A percentile compares a stretch with the other conserved stretches of the same genome.
These are phyloP conservation scores for Hansfordia pulvinata DNA, from an alignment of 2,329 filamentous ascomycete genomes.

Conservation along the genomic window DNA sequence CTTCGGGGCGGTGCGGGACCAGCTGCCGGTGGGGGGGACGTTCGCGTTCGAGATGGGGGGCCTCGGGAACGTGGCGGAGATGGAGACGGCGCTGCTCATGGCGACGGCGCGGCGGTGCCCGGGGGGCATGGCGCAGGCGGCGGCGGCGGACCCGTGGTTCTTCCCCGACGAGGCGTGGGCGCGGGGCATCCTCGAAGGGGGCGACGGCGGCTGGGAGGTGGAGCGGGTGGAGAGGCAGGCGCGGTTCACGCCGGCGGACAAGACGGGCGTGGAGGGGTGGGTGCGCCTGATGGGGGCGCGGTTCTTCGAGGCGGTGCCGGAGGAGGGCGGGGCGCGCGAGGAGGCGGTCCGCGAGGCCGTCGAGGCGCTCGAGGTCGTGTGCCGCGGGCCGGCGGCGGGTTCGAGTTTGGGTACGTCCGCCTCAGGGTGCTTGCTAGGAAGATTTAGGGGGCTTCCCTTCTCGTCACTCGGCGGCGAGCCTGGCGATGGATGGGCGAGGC, in stretches of 20 bases:
- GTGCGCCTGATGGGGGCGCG: conserved; percentile 46
- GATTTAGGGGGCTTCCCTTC: conserved; percentile 5
- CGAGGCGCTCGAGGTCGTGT: conserved; percentile 38
- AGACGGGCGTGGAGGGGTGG: conserved; percentile 52
- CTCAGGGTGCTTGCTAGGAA: conserved; percentile 33
- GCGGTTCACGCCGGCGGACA: conserved; percentile 44
- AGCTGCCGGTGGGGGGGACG: conserved; percentile 38
- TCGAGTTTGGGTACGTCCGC: conserved; percentile 39
- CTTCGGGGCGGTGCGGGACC: conserved; percentile 35
- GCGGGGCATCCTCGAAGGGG: conserved; percentile 22
- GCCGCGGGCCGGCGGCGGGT: conserved; percentile 43
- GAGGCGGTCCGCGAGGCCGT: conserved; percentile 37
- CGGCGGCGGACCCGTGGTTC: conserved; percentile 51
- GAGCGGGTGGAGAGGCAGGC: conserved; percentile 48
- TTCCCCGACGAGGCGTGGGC: conserved; percentile 55
- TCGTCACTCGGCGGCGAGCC: conserved; percentile 1
- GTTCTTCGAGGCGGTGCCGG: conserved; percentile 39
- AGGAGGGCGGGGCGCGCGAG: conserved; percentile 33
- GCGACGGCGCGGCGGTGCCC: conserved; percentile 31
- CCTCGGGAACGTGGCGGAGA: conserved; percentile 52
- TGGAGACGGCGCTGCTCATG: conserved; percentile 41
- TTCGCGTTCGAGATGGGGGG: conserved; percentile 64
- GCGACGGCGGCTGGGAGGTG: conserved; percentile 32
- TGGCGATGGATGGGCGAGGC: too few relatives aligned
- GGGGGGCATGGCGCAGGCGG: conserved; percentile 31